Evolutionary conservation across 768 basidiomycete genomes (phyloP), one percentile per base, ranked within the genome.

Genomic region (Pleurotus eryngii): DNA sequence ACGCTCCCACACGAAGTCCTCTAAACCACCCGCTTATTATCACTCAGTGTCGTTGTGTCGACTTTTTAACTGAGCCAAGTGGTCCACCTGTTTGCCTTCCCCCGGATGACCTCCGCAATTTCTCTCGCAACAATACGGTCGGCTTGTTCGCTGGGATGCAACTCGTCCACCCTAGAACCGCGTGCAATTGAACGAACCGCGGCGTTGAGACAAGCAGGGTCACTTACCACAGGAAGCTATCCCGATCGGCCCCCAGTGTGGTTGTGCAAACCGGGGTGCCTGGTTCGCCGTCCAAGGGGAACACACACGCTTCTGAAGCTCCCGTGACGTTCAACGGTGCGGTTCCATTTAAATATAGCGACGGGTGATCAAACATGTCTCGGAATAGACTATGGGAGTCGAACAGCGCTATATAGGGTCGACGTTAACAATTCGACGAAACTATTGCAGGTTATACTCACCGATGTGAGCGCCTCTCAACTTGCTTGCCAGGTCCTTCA

Each of bases 181-280:
- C 30, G 30, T 35, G 30, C 9, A 35, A 35, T 11, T 35, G 30
- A 35, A 35, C 30, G 7, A 35, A 3, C 30, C 8, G 30, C 7
- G 30, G 8, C 30, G 11, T 1, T 3, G 30, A 35, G 30, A 9
- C 30, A 9, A 35, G 30, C 8, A 9, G 30, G 11, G 11, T 35
- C 30, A 65, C 80, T 51, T 61, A 83, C 85, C 85, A 87, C 46
- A 85, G 65, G 71, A 77, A 86, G 63, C 85, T 86, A 60, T 86
- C 85, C 12, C 70, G 64, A 14, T 71, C 83, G 0, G 75, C 67
- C 0, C 81, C 81, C 14, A 71, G 65, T 1, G 71, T 74, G 43
- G 67, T 61, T 1, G 73, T 74, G 61, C 76, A 78, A 17, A 55
- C 66, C 3, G 67, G 67, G 27, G 65, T 66, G 11, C 60, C 47